Evolutionary conservation across 371 early-diverging fungal species (phyloP), one percentile per base, ranked within the genome.

Genomic region (Mortierella sp.): DNA sequence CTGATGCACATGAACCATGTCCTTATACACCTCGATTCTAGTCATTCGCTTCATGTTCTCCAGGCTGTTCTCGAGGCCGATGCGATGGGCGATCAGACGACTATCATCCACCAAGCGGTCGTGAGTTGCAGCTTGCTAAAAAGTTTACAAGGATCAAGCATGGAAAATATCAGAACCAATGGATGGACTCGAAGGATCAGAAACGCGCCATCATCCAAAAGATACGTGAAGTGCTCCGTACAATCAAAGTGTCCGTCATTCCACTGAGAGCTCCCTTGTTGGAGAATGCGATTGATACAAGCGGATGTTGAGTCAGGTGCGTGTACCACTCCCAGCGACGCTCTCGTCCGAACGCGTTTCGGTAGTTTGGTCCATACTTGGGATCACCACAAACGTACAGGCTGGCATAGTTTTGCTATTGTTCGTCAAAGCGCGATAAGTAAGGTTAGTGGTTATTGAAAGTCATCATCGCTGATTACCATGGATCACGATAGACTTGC

Each of bases 1-100:
- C 1, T 72, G 73, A 31, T 74, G 74, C 2, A 74, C 74, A 39
- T 74, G 74, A 25, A 63, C 57, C 74, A 74, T 74, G 29, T 67
- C 57, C 45, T 56, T 39, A 51, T 74, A 74, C 55, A 46, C 37
- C 40, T 74, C 74, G 10, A 74, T 63, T 10, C 68, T 55, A 3
- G 47, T 44, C 19, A 63, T 14, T 34, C 34, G 34, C 4, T 34
- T 10, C 10, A 7, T 34, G 34, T 74, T 74, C 39, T 63, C 64
- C 3, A 52, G 51, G 8, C 68, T 64, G 24, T 74, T 74, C 39
- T 63, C 64, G 7, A 52, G 51, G 8, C 68, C 68, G 24, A 63
- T 34, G 7, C 68, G 74, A 50, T 74, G 74, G 21, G 61, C 67
- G 25, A 39, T 56, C 24, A 74, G 43, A 4, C 74, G 74, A 10